Evolutionary conservation across 768 basidiomycete genomes (phyloP).

Genomic region (Pleurotus cornucopiae): DNA sequence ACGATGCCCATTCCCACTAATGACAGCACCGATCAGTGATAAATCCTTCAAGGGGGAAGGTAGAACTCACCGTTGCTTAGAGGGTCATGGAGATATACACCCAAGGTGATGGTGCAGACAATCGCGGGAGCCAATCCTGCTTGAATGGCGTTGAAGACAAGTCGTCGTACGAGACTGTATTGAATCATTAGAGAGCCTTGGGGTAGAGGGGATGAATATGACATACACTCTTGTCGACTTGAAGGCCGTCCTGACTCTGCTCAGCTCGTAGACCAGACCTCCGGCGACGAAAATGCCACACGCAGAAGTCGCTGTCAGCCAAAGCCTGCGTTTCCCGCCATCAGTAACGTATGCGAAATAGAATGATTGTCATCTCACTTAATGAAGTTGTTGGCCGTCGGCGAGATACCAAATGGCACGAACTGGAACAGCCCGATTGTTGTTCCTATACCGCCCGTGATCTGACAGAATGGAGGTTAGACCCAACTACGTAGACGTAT

Average conservation of each 20-base stretch:
- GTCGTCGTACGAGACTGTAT: conserved; percentile 1
- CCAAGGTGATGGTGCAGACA: neutral
- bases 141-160: conserved; percentile 4
- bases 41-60: neutral
- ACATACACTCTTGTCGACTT: conserved; percentile 5
- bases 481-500: no score
- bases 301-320: neutral
- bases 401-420: neutral
- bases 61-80: conserved; percentile 2
- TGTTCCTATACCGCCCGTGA: conserved; percentile 1
- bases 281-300: neutral
- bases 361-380: neutral
- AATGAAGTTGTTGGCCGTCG: neutral
- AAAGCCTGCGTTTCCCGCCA: neutral
- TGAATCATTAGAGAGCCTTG: neutral
- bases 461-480: neutral
- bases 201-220: neutral
- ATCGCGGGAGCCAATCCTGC: conserved; percentile 4
- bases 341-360: no score
- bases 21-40: neutral
- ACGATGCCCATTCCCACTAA: conserved; percentile 2
- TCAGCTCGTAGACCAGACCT: conserved; percentile 2
- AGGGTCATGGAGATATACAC: neutral
- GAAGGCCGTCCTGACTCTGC: conserved; percentile 2
- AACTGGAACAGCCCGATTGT: conserved; percentile 3